Evolutionary conservation across 2,329 filamentous ascomycete species (phyloP).

Genomic region (Mycocentrospora acerina): DNA sequence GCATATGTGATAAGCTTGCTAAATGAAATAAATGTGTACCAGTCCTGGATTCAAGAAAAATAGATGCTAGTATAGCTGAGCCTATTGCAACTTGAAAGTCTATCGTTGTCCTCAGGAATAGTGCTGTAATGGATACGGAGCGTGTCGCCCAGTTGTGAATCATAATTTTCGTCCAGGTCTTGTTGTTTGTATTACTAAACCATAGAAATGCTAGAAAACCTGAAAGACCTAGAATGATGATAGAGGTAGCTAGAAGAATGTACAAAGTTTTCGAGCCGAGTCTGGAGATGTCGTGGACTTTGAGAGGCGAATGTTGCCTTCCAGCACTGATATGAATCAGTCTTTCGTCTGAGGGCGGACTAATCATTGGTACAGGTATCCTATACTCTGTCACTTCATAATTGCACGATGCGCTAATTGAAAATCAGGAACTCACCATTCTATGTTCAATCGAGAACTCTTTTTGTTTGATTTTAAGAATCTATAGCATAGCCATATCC

Average conservation of each 20-base stretch:
- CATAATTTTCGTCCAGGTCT: slow-evolving; percentile 7
- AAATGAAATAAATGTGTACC: slow-evolving; percentile 1
- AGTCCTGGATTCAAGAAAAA: slow-evolving; percentile 2
- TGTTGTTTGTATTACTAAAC: slow-evolving; percentile 2
- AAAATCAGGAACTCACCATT: too few species aligned
- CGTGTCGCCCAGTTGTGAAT: slow-evolving; percentile 5
- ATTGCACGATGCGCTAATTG: too few species aligned
- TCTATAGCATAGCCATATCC: too few species aligned
- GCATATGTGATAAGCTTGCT: slow-evolving; percentile 2
- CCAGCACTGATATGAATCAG: too few species aligned
- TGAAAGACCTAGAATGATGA: slow-evolving; percentile 1
- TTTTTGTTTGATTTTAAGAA: too few species aligned
- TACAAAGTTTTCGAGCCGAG: not conserved
- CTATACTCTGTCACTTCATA: too few species aligned
- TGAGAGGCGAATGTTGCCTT: too few species aligned
- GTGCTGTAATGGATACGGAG: slow-evolving; percentile 1
- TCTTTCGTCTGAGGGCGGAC: too few species aligned
- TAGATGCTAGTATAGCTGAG: slow-evolving; percentile 4
- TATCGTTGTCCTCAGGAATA: slow-evolving; percentile 5
- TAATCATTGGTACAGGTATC: too few species aligned
- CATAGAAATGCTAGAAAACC: slow-evolving; percentile 5
- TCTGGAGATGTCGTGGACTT: not conserved
- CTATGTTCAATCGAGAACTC: too few species aligned
- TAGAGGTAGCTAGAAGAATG: not conserved
- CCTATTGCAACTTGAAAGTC: slow-evolving; percentile 6